A percentile compares a stretch with the other conserved stretches of the same genome.
Evolutionary conservation across 1,284 basidiomycete genomes (phyloP).

Genomic region (Pyrrhoderma lamaoense): DNA sequence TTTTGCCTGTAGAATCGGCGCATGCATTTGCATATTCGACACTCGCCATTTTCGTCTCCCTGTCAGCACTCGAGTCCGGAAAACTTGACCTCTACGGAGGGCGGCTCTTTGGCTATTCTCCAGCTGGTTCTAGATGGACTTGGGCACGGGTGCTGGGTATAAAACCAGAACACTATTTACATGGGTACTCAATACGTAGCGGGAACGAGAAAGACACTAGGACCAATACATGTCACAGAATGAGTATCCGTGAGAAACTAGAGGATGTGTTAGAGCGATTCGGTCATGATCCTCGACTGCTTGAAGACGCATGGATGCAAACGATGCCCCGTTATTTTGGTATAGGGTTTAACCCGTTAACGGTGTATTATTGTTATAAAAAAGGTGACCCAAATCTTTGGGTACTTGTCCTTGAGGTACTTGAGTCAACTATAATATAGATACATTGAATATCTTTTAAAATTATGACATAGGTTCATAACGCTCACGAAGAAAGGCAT

Average conservation of each 20-base stretch:
- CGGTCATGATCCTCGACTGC: constrained; percentile 18
- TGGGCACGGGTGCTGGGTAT: neutral
- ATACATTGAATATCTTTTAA: neutral
- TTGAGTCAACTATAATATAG: constrained; percentile 8
- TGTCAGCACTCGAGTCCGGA: constrained; percentile 48
- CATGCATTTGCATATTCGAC: constrained; percentile 64
- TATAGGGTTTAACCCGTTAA: constrained; percentile 69
- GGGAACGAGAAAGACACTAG: neutral
- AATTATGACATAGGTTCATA: constrained; percentile 50
- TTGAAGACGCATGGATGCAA: constrained; percentile 60
- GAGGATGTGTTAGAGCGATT: neutral
- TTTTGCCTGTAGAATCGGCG: constrained; percentile 42
- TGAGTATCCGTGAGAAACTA: constrained; percentile 14
- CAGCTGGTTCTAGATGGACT: constrained; percentile 17
- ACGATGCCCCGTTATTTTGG: constrained; percentile 71
- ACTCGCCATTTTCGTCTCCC: constrained; percentile 51
- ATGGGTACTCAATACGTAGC: neutral
- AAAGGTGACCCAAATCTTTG: constrained; percentile 29
- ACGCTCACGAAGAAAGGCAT: constrained; percentile 72
- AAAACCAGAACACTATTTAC: neutral
- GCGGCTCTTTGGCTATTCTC: constrained; percentile 46
- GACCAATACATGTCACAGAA: too few relatives aligned
- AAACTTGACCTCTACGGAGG: constrained; percentile 44
- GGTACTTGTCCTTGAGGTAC: constrained; percentile 53
- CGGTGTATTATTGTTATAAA: constrained; percentile 65